Base-by-base conservation (phyloP, 305 asterid species). In the Petunia hybrid region DNA sequence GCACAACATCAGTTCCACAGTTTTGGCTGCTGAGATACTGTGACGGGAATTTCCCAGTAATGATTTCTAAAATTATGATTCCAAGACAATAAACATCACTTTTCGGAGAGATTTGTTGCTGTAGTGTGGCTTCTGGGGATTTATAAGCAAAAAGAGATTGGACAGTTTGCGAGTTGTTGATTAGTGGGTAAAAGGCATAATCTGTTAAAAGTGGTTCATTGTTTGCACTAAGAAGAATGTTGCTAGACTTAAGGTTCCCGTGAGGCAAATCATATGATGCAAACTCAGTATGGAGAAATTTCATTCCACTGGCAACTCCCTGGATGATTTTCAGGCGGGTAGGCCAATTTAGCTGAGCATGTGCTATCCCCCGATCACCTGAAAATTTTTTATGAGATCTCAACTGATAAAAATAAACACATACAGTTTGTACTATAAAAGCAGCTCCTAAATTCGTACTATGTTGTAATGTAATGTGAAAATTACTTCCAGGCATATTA, bases 161-260 rank as follows among this genome's bases (percentile, higher is more conserved):
- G 16, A 84, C 89, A 0, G 90, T 82, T 16, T 85, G 89, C 0
- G 97, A 66, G 85, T 76, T 89, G 88, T 85, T 90, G 82, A 92
- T 85, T 6, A 96, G 60, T n/a, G 94, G 85, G n/a, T 81, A 85
- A 3, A 90, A 79, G 0, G 97, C 92, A 43, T 94, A 96, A 87
- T 96, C 99, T 0, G 94, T 86, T 69, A 92, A 97, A 3, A 96
- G 89, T 0, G 98, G 97, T 78, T 92, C 98, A 81, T 83, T 79
- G 75, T 82, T 82, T 53, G 83, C 35, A 1, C 91, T 75, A 0
- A 96, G 85, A 35, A 96, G 93, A 59, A 96, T 85, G 87, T 96
- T 96, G 93, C 95, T 91, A 2, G 98, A 96, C 83, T 96, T 96
- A 55, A 92, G 95, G 53, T 96, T 91, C 41, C 99, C 98, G 53